Base-by-base conservation (phyloP, 768 basidiomycete species). In the Trametes coccinea region DNA sequence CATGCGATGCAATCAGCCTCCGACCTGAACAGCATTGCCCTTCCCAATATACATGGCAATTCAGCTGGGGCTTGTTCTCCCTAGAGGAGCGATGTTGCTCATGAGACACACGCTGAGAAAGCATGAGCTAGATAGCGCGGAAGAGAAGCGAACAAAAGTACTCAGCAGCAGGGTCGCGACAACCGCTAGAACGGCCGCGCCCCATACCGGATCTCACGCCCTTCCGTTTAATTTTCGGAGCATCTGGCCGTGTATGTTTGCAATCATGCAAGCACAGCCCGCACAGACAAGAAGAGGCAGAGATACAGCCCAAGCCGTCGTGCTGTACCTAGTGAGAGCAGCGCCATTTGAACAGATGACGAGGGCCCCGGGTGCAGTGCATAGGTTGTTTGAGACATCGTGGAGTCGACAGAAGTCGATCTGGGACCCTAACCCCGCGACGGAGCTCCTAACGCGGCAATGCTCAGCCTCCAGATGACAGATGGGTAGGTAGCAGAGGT, bases 121-220 rank as follows among this genome's bases (percentile, higher is more conserved):
- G 47, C 10, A 22, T 48, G 47, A 48, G 47, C 7, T 8, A 30
- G 47, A 48, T 29, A 48, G 29, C 41, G 41, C 11, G n/a, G 47
- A 30, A 48, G 27, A 48, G 47, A 48, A 48, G 47, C 41, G 41
- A 22, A 30, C n/a, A n/a, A 30, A n/a, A 11, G 52, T 29, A 44
- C 57, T 17, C 48, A 51, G 47, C 40, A 16, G 17, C 7, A 30
- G 33, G 47, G 41, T 51, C 57, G 57, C 40, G 57, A n/a, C 40
- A 13, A 41, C 40, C n/a, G 47, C 57, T 58, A 58, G 57, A 58
- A 34, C 57, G 57, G 48, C 31, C 57, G 40, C 57, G 57, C 57
- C 57, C 40, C 22, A 33, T 5, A 13, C 5, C 5, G 7, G 30
- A 56, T 51, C 57, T 44, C 57, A 58, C 49, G 57, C n/a, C 37